Conservation (phyloP, 345 rosid genomes). For the Eucalyptus cladocalyx region DNA sequence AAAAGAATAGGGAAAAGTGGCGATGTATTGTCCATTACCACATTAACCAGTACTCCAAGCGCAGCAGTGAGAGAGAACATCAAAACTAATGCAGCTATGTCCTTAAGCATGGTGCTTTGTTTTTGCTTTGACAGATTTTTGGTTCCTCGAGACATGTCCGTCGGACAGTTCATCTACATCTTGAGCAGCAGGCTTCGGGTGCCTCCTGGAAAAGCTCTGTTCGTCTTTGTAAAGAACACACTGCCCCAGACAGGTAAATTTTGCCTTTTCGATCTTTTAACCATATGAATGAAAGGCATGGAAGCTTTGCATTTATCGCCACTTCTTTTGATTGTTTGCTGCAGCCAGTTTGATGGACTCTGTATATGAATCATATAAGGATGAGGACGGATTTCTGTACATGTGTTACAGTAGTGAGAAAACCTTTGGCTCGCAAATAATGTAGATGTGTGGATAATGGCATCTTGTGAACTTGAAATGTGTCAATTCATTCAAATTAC, state of each 20-base stretch:
- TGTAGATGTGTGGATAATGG: neutral
- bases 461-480: neutral
- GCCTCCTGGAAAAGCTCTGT: conserved; percentile 61
- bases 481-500: neutral
- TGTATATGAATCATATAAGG: conserved; percentile 63
- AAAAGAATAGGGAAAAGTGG: neutral
- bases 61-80: neutral
- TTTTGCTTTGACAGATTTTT: conserved; percentile 31
- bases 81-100: neutral
- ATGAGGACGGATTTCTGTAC: conserved; percentile 81
- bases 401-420: conserved; percentile 87
- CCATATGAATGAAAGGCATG: neutral
- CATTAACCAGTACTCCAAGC: neutral
- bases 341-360: conserved; percentile 67
- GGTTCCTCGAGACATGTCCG: conserved; percentile 86
- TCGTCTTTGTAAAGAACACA: conserved; percentile 74
- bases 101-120: neutral
- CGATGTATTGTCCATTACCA: neutral
- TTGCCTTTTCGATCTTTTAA: neutral
- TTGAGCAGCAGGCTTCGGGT: conserved; percentile 54
- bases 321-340: neutral
- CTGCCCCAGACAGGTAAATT: conserved; percentile 63
- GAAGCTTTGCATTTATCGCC: neutral
- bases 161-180: conserved; percentile 79
- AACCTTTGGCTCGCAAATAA: conserved; percentile 34